Base-by-base conservation (phyloP, 495 filamentous ascomycete species). In the Extremus antarcticus region DNA sequence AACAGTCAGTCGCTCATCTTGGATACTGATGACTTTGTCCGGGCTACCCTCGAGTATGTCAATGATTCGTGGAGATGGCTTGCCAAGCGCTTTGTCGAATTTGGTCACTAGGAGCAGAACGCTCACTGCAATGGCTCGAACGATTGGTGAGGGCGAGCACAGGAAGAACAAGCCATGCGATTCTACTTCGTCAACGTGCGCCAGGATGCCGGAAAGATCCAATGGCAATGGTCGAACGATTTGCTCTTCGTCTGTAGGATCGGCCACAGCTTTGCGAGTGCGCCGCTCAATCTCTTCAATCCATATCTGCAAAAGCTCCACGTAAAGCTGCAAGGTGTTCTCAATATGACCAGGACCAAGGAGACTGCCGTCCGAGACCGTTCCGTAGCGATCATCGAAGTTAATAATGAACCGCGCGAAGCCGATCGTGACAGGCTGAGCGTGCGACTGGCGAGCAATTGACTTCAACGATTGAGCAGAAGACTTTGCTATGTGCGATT, bases 121-220 rank as follows among this genome's bases (percentile, higher is more conserved):
- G 2, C 84, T 94, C 41, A 99, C 87, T 1, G 92, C 94, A 65
- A 91, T 91, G 40, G 87, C 78, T 32, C 92, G 81, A 22, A 99
- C 92, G 38, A 83, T 78, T 54, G 87, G 78, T 10, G 92, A 96
- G 58, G 96, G 94, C 0, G 92, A 97, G 66, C 94, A 97, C 3
- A 99, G 70, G 66, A 99, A 97, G 74, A 99, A 97, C n/a, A 99
- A 69, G 0, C 94, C 92, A 66, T 96, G 91, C 17, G 91, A 90
- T 65, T 99, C 92, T 40, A 97, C 86, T 63, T 96, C 91, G 60
- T 99, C 94, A 16, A 97, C 90, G 58, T 96, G 86, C 3, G 87
- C 87, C 70, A 88, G 86, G 15, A 94, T 83, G 51, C 81, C 85
- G 0, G 90, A 92, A 38, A 90, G 70, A 66, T 98, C 92, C 22